Base-by-base conservation (phyloP, 2,329 filamentous ascomycete species). In the Escovopsis weberi region DNA sequence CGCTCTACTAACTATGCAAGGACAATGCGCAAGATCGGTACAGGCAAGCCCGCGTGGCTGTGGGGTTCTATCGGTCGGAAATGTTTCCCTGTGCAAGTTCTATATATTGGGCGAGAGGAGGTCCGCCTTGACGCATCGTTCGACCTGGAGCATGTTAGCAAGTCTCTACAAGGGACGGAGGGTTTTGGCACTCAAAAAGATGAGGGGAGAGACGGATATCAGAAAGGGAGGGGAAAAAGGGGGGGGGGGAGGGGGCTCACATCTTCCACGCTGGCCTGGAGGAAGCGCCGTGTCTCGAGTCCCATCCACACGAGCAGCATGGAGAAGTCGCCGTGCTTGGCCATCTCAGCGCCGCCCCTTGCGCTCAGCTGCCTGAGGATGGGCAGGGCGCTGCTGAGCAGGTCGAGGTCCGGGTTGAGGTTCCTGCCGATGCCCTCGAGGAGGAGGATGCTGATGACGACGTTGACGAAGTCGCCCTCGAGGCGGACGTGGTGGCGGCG, bases 401-500 rank as follows among this genome's bases (percentile, higher is more conserved):
- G 68, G 62, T 98, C 91, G 38, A 95, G 68, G 42, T 89, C 71
- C 0, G 91, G 89, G 58, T 96, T 82, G 12, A 98, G 65, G 45
- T 72, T 85, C 47, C 91, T 75, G 0, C 91, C 91, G 54, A 96
- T 98, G 6, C 91, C 91, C 59, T 98, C 91, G 2, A 98, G 70
- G 2, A 98, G 70, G 32, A 98, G 66, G 42, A 96, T 95, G 46
- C 86, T 94, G 45, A 98, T 82, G 28, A 98, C 89, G 4, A 98
- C 91, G 56, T 98, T 98, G 57, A 98, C 87, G 57, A 96, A 98
- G 59, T 98, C 91, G 8, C 91, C 91, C 61, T 98, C 91, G 40
- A 98, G 74, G 8, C 91, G 75, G 4, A 98, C 91, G 57, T 98
- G 91, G 59, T 98, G 91, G 9, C 70, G 68, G 43, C 91, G 78